Evolutionary conservation across 2,329 filamentous ascomycete genomes (phyloP).

Genomic region (Pseudogymnoascus sp.): DNA sequence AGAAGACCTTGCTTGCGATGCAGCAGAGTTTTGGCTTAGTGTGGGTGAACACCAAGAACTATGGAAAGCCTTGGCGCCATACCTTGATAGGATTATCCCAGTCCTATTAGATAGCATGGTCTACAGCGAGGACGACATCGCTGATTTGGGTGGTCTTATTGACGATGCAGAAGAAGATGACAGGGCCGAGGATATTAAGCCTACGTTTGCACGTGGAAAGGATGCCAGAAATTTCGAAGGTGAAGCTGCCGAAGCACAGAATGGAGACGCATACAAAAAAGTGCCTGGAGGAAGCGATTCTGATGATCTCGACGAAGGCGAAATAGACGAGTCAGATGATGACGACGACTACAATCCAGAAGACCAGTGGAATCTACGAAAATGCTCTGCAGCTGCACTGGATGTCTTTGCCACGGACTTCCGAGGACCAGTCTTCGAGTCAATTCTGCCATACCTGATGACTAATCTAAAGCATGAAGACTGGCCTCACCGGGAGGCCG

Average conservation of each 20-base stretch:
- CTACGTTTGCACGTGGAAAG: conserved; percentile 75
- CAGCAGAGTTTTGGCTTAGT: conserved; percentile 95
- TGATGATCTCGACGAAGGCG: conserved; percentile 79
- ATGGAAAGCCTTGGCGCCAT: conserved; percentile 68
- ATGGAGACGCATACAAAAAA: conserved; percentile 51
- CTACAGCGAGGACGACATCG: conserved; percentile 89
- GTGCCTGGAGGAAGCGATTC: conserved; percentile 49
- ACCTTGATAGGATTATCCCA: conserved; percentile 78
- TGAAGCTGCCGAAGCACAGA: conserved; percentile 46
- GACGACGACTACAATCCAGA: conserved; percentile 79
- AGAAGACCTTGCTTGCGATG: conserved; percentile 85
- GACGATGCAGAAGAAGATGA: conserved; percentile 92
- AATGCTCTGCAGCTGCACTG: conserved; percentile 91
- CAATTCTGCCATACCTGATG: conserved; percentile 87
- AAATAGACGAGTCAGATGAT: conserved; percentile 70
- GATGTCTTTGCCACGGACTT: conserved; percentile 93
- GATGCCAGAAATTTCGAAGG: conserved; percentile 39
- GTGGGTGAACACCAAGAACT: conserved; percentile 81
- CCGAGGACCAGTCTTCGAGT: conserved; percentile 78
- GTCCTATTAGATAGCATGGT: conserved; percentile 92
- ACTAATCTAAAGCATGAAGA: conserved; percentile 81
- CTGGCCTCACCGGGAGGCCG: conserved; percentile 90
- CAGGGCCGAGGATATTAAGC: conserved; percentile 82
- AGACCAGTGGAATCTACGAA: conserved; percentile 89
- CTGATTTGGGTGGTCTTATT: conserved; percentile 73